A percentile compares a stretch with the other conserved stretches of the same genome.
Evolutionary conservation across 768 basidiomycete genomes (phyloP).

Genomic region (Paxillus ammoniavirescens): DNA sequence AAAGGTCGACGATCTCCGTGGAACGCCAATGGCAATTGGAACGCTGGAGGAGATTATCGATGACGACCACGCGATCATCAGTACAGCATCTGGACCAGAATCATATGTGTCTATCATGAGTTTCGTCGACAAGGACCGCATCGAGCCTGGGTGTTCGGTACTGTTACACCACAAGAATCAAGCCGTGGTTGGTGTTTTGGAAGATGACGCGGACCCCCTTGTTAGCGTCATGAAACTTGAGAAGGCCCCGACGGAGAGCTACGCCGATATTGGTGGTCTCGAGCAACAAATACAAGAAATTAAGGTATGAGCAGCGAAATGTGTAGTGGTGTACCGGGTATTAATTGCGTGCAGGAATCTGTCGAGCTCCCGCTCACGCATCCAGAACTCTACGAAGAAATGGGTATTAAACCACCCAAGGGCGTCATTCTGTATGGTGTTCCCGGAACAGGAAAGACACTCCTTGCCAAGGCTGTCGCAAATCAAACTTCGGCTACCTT

Average conservation of each 20-base stretch:
- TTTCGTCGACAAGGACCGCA: conserved; percentile 95
- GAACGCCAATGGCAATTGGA: conserved; percentile 97
- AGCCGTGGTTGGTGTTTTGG: conserved; percentile 90
- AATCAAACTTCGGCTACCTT: conserved; percentile 99
- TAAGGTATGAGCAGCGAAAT: conserved; percentile 56
- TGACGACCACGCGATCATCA: conserved; percentile 99
- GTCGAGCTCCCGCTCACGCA: conserved; percentile 97
- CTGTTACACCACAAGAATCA: conserved; percentile 95
- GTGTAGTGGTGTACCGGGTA: background rate
- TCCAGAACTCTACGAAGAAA: conserved; percentile 98
- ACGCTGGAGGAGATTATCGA: conserved; percentile 97
- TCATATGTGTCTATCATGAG: conserved; percentile 98
- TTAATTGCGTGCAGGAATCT: conserved; percentile 65
- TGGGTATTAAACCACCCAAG: conserved; percentile 99
- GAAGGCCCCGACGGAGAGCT: conserved; percentile 98
- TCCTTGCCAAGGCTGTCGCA: conserved; percentile 95
- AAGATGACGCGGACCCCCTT: conserved; percentile 93
- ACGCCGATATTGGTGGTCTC: conserved; percentile 96
- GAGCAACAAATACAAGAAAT: conserved; percentile 99
- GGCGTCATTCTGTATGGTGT: conserved; percentile 99
- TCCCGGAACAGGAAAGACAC: conserved; percentile 97
- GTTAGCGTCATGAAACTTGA: conserved; percentile 99
- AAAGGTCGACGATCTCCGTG: conserved; percentile 90
- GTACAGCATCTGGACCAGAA: conserved; percentile 91
- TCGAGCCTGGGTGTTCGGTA: conserved; percentile 96